Conservation (phyloP, 306 rosid species). For the Pyrus bretschneideri region DNA sequence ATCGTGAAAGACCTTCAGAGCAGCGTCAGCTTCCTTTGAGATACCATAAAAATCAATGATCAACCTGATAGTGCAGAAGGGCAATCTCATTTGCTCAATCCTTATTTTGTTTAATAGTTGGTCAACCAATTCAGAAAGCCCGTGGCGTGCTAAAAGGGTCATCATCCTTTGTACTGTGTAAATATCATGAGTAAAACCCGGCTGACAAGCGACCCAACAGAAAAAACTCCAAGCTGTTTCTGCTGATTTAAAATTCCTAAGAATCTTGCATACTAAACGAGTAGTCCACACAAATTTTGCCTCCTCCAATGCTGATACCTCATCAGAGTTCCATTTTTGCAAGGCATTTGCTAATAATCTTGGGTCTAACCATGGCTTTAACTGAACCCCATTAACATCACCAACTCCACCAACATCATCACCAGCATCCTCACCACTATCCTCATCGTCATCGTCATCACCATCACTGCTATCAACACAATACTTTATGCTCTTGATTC, state of each 20-base stretch:
- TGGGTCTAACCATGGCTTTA: conserved; percentile 81
- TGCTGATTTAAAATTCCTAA: conserved; percentile 52
- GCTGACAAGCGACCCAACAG: conserved; percentile 70
- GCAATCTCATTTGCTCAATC: conserved; percentile 64
- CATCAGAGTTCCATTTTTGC: conserved; percentile 53
- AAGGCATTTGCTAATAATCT: conserved; percentile 64
- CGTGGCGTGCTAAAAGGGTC: conserved; percentile 60
- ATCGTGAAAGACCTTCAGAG: conserved; percentile 57
- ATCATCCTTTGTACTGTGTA: conserved; percentile 71
- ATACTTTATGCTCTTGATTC: conserved; percentile 38
- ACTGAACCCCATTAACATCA: conserved; percentile 20
- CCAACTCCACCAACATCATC: conserved; percentile 20
- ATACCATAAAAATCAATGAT: conserved; percentile 71
- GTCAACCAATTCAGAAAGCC: conserved; percentile 54
- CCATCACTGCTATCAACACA: conserved; percentile 30
- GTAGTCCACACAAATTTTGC: conserved; percentile 76
- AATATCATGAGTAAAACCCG: conserved; percentile 69
- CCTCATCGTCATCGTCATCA: conserved; percentile 32
- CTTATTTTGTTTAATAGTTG: conserved; percentile 53
- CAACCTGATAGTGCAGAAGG: conserved; percentile 64
- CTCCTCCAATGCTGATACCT: conserved; percentile 55
- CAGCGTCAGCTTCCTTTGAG: conserved; percentile 74
- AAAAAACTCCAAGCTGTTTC: conserved; percentile 81
- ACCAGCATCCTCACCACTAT: conserved; percentile 8
- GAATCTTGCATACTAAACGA: conserved; percentile 66